These are phyloP conservation scores for Penicillium sp. DNA, from an alignment of 2,329 filamentous ascomycete genomes.

Conservation along the genomic window DNA sequence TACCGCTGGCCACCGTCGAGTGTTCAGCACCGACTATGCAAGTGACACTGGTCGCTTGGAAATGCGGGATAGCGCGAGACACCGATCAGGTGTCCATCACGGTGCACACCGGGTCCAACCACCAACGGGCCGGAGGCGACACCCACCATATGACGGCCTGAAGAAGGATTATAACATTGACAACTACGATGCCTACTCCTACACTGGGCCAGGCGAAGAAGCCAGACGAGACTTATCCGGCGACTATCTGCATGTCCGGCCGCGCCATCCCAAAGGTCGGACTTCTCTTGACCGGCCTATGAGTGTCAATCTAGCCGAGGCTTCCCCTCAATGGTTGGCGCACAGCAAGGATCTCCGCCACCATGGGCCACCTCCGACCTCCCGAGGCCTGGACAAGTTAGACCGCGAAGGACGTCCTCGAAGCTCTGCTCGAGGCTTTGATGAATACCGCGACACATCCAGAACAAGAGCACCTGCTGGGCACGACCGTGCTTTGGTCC, in stretches of 20 bases:
- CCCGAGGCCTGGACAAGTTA: conserved; percentile 43
- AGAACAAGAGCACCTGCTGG: conserved; percentile 36
- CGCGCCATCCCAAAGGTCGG: conserved; percentile 35
- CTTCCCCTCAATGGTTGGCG: conserved; percentile 31
- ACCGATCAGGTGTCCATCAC: conserved; percentile 23
- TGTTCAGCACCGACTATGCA: conserved; percentile 41
- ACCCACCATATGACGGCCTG: conserved; percentile 35
- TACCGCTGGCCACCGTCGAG: conserved; percentile 35
- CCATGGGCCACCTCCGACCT: conserved; percentile 43
- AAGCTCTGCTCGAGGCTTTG: conserved; percentile 34
- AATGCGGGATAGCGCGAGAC: conserved; percentile 27
- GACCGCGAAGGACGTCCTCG: conserved; percentile 35
- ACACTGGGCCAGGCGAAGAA: conserved; percentile 45
- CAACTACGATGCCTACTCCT: conserved; percentile 50
- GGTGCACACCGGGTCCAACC: conserved; percentile 34
- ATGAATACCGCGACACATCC: conserved; percentile 43
- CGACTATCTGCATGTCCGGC: conserved; percentile 44
- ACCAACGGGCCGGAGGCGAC: conserved; percentile 30
- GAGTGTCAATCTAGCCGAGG: conserved; percentile 46
- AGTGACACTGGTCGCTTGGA: conserved; percentile 42
- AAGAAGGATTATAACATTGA: conserved; percentile 46
- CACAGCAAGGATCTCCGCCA: conserved; percentile 34
- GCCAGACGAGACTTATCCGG: conserved; percentile 50
- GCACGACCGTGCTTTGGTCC: conserved; percentile 49
- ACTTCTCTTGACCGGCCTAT: conserved; percentile 40